Evolutionary conservation across 2,329 filamentous ascomycete species (phyloP).

Genomic region (Diaporthe nobilis): DNA sequence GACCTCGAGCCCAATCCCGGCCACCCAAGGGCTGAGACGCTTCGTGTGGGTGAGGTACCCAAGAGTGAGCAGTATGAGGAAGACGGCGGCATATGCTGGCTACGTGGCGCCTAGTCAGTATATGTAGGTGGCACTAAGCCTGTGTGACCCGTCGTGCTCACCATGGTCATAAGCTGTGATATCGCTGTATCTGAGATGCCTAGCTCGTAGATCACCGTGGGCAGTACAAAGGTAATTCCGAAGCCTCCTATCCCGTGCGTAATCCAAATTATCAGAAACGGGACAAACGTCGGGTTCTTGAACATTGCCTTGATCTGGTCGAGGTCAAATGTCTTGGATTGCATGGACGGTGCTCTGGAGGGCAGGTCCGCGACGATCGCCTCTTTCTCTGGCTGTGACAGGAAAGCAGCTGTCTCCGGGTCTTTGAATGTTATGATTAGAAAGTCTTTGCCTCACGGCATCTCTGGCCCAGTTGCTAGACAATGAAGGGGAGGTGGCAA

Average conservation of each 20-base stretch:
- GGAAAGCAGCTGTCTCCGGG: slow-evolving; percentile 46
- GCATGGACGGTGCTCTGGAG: slow-evolving; percentile 45
- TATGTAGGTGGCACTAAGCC: background rate
- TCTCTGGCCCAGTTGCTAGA: background rate
- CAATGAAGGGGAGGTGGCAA: background rate
- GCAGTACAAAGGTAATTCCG: slow-evolving; percentile 48
- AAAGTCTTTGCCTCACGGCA: background rate
- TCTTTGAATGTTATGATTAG: slow-evolving; percentile 37
- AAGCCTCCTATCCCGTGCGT: slow-evolving; percentile 49
- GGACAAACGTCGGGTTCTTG: slow-evolving; percentile 44
- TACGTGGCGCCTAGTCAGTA: background rate
- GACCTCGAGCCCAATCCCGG: slow-evolving; percentile 49
- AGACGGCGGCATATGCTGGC: slow-evolving; percentile 42
- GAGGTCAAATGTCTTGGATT: slow-evolving; percentile 44
- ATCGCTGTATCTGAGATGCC: slow-evolving; percentile 48
- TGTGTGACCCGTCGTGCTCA: background rate
- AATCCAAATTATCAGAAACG: slow-evolving; percentile 48
- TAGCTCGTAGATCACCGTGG: slow-evolving; percentile 49
- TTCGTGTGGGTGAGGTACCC: slow-evolving; percentile 45
- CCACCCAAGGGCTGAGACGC: slow-evolving; percentile 46
- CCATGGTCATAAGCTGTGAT: slow-evolving; percentile 50
- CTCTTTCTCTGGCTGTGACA: slow-evolving; percentile 44
- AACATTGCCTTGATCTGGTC: slow-evolving; percentile 45
- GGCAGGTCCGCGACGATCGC: slow-evolving; percentile 45
- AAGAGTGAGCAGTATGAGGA: slow-evolving; percentile 46